phyloP scores from a whole-genome alignment of 2,329 filamentous ascomycete species.

The Epichloe bromicola region DNA sequence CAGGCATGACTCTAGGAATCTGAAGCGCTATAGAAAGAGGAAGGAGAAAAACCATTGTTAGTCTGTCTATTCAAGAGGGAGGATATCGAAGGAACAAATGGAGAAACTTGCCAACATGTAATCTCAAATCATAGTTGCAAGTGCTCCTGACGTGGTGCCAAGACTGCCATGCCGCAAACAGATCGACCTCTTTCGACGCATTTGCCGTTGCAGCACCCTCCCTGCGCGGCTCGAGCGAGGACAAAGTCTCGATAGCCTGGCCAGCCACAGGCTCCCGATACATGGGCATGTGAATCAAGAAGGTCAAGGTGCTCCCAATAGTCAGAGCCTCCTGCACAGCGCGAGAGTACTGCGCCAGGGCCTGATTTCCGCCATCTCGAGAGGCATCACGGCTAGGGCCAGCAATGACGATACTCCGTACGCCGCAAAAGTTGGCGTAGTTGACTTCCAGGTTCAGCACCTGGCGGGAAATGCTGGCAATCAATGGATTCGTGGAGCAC shows the following conservation, averaged over 20 bases:
- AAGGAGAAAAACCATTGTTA: background rate
- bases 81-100: background rate
- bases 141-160: conserved; percentile 81
- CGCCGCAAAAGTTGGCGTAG: conserved; percentile 90
- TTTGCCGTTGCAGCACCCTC: conserved; percentile 13
- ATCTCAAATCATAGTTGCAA: conserved; percentile 70
- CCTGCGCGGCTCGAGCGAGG: conserved; percentile 24
- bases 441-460: conserved; percentile 82
- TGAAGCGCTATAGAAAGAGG: conserved; percentile 31
- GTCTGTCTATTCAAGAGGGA: background rate
- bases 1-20: conserved; percentile 45
- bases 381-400: conserved; percentile 57
- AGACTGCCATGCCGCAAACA: conserved; percentile 79
- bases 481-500: conserved; percentile 65
- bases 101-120: conserved; percentile 64
- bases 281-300: conserved; percentile 76
- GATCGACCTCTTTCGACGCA: conserved; percentile 41
- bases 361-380: conserved; percentile 33
- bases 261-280: conserved; percentile 55
- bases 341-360: conserved; percentile 66
- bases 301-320: conserved; percentile 61
- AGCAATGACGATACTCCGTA: conserved; percentile 68
- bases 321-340: conserved; percentile 69
- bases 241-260: conserved; percentile 38
- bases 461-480: conserved; percentile 78